These are phyloP conservation scores for Lactarius deliciosus DNA, from an alignment of 768 basidiomycete genomes.

Conservation along the genomic window DNA sequence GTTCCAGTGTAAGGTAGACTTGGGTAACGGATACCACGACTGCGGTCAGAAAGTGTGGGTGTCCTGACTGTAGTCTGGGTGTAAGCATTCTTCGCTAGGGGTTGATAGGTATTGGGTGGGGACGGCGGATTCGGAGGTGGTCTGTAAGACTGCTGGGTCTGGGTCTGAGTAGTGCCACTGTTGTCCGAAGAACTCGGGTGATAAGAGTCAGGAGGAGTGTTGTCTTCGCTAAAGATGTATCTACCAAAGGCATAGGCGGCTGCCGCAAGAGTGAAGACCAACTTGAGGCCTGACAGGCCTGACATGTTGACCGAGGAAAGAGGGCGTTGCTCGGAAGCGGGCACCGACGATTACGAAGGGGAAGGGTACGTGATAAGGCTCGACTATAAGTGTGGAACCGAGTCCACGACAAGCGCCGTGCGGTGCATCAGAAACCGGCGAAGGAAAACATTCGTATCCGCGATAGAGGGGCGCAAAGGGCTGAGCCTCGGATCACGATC, in stretches of 20 bases:
- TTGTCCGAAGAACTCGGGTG: neutral
- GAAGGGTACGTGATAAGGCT: neutral
- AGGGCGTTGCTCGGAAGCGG: neutral
- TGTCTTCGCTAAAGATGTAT: neutral
- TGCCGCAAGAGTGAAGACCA: neutral
- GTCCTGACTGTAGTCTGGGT: neutral
- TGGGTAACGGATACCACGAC: neutral
- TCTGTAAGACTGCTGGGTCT: neutral
- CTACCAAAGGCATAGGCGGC: neutral
- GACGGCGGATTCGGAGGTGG: too few relatives aligned
- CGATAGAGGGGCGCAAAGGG: too few relatives aligned
- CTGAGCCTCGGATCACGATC: too few relatives aligned
- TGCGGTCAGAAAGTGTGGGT: neutral
- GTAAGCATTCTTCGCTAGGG: neutral
- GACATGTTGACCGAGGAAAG: slow-evolving; percentile 2
- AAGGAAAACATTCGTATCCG: too few relatives aligned
- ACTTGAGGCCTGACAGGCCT: neutral
- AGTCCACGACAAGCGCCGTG: neutral
- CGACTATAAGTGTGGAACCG: neutral
- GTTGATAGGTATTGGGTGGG: neutral
- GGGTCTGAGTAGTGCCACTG: neutral
- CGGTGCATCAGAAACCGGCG: neutral
- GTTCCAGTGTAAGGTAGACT: too few relatives aligned
- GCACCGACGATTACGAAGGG: neutral
- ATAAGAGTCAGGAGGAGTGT: neutral